Conservation (phyloP, 371 early-diverging fungal genomes). For the Apophysomyces elegans region DNA sequence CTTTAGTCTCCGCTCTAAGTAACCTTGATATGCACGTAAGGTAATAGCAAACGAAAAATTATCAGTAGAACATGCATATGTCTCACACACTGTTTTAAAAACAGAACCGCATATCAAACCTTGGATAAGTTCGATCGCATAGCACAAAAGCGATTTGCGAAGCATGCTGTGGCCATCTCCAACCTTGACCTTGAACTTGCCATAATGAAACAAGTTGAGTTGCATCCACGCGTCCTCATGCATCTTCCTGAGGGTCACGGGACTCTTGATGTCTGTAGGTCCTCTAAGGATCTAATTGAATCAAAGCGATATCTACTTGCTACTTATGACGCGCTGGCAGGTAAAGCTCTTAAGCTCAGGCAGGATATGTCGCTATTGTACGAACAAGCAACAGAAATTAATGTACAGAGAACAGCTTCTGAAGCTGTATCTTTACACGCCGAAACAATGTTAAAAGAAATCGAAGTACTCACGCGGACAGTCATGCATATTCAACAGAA, state of each 20-base stretch:
- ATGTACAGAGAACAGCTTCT: conserved; percentile 15
- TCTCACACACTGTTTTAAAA: not conserved
- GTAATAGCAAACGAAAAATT: not conserved
- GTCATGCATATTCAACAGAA: conserved; percentile 12
- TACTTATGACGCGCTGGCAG: conserved; percentile 17
- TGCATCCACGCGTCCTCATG: conserved; percentile 18
- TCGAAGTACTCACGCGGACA: conserved; percentile 9
- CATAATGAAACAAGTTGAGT: conserved; percentile 10
- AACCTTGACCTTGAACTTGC: conserved; percentile 17
- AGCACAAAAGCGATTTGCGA: conserved; percentile 29
- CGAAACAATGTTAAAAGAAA: conserved; percentile 11
- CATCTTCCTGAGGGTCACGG: not conserved
- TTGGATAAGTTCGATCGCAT: conserved; percentile 31
- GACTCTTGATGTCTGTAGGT: conserved; percentile 12
- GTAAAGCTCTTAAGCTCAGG: conserved; percentile 16
- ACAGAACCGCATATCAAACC: conserved; percentile 23
- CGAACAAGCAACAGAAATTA: conserved; percentile 16
- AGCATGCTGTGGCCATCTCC: conserved; percentile 15
- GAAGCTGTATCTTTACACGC: conserved; percentile 13
- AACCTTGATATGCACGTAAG: conserved; percentile 22
- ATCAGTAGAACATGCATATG: not conserved
- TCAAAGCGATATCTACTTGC: conserved; percentile 5
- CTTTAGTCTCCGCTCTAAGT: conserved; percentile 21
- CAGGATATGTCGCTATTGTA: conserved; percentile 15
- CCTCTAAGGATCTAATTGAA: not conserved